Conservation (phyloP, 352 stramenopile genomes). For the Pythium brachiatum region DNA sequence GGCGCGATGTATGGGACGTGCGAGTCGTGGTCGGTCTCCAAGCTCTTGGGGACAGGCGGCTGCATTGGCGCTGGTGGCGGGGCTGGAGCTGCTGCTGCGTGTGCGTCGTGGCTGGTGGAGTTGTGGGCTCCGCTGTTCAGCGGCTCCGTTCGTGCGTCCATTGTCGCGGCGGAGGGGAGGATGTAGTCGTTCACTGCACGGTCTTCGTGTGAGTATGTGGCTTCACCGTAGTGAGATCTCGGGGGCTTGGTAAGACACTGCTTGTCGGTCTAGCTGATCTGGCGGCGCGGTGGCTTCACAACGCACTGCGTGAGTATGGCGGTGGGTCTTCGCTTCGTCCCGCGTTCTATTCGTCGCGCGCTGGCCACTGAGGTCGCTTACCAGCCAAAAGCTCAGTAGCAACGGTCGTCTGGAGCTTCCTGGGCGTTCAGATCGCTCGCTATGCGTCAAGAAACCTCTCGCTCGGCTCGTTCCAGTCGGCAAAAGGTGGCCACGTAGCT, state of each 20-base stretch:
- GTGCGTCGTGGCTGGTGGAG: neutral
- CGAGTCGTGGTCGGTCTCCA: neutral
- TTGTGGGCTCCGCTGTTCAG: neutral
- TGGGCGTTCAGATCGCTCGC: neutral
- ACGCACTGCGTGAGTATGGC: neutral
- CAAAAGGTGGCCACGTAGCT: neutral
- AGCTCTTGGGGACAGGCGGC: neutral
- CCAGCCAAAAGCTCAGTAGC: too few species aligned
- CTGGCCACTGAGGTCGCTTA: too few species aligned
- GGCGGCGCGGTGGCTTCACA: neutral
- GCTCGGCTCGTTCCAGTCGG: neutral
- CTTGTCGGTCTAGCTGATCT: neutral
- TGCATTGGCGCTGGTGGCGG: neutral
- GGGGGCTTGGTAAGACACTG: neutral
- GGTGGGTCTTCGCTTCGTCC: neutral
- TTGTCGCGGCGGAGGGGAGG: neutral
- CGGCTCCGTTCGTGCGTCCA: neutral
- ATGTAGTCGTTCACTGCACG: neutral
- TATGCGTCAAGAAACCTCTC: neutral
- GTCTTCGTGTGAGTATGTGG: neutral
- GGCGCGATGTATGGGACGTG: slow-evolving; percentile 9
- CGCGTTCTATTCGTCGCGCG: neutral
- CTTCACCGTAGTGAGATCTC: neutral
- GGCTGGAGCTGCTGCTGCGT: neutral
- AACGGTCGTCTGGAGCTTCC: too few species aligned